Evolutionary conservation across 2,329 filamentous ascomycete species (phyloP).

Genomic region (Botryotinia globosa): DNA sequence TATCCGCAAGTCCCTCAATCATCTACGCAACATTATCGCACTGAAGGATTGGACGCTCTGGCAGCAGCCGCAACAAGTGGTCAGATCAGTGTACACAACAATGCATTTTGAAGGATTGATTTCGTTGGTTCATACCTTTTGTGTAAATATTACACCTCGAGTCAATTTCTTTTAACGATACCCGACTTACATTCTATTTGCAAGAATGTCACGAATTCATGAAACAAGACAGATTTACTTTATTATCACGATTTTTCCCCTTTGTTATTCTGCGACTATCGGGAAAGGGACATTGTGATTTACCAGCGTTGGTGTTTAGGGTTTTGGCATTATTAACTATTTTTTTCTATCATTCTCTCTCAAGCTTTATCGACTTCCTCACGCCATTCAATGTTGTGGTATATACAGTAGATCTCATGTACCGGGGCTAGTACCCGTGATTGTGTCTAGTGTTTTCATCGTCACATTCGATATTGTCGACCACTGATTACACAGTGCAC

Average conservation of each 20-base stretch:
- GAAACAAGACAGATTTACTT: conserved; percentile 6
- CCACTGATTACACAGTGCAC: background rate
- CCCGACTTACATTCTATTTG: background rate
- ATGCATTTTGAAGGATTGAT: conserved; percentile 39
- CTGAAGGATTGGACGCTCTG: conserved; percentile 54
- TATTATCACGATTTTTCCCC: background rate
- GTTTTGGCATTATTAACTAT: background rate
- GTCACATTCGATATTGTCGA: background rate
- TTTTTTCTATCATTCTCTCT: background rate
- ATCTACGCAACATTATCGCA: conserved; percentile 47
- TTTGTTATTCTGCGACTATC: background rate
- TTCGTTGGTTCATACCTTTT: background rate
- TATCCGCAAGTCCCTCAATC: conserved; percentile 34
- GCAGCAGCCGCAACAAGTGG: conserved; percentile 63
- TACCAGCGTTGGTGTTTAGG: conserved; percentile 3
- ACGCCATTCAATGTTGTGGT: background rate
- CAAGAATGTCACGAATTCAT: conserved; percentile 6
- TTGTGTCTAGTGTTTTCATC: background rate
- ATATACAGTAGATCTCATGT: background rate
- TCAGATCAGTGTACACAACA: conserved; percentile 38
- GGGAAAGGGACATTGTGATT: conserved; percentile 2
- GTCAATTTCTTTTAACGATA: conserved; percentile 3
- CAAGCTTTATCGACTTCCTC: background rate
- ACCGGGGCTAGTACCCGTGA: background rate
- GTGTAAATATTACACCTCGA: conserved; percentile 10